Conservation (phyloP, 2,329 filamentous ascomycete species). For the Colletotrichum godetiae region DNA sequence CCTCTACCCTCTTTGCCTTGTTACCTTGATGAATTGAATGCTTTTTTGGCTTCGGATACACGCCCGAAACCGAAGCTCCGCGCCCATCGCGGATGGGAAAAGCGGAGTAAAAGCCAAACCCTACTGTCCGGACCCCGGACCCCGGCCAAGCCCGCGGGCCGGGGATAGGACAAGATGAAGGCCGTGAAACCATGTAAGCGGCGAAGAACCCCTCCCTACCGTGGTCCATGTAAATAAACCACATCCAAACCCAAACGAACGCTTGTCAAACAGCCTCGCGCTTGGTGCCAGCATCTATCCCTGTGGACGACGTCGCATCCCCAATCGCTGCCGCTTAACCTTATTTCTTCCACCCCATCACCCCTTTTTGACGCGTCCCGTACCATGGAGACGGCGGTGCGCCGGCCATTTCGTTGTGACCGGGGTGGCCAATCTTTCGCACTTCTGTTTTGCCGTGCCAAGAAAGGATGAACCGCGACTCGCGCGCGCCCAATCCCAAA, state of each 20-base stretch:
- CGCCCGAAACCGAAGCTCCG: background rate
- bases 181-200: background rate
- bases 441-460: background rate
- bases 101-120: background rate
- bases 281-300: conserved; percentile 8
- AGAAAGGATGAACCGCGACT: conserved; percentile 27
- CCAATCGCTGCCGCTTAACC: conserved; percentile 19
- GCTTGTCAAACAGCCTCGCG: conserved; percentile 6
- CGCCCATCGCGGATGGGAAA: conserved; percentile 3
- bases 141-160: background rate
- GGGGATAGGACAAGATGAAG: background rate
- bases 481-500: background rate
- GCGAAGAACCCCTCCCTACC: background rate
- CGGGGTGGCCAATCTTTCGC: background rate
- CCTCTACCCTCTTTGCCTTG: background rate
- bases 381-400: conserved; percentile 11
- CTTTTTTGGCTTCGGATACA: background rate
- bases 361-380: background rate
- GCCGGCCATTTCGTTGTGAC: conserved; percentile 9
- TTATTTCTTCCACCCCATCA: background rate
- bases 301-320: background rate
- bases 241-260: conserved; percentile 13
- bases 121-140: background rate
- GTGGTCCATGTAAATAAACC: background rate
- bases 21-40: background rate